Evolutionary conservation across 2,329 filamentous ascomycete genomes (phyloP), one percentile per base, ranked within the genome.

Genomic region (Aspergillus nomiae): DNA sequence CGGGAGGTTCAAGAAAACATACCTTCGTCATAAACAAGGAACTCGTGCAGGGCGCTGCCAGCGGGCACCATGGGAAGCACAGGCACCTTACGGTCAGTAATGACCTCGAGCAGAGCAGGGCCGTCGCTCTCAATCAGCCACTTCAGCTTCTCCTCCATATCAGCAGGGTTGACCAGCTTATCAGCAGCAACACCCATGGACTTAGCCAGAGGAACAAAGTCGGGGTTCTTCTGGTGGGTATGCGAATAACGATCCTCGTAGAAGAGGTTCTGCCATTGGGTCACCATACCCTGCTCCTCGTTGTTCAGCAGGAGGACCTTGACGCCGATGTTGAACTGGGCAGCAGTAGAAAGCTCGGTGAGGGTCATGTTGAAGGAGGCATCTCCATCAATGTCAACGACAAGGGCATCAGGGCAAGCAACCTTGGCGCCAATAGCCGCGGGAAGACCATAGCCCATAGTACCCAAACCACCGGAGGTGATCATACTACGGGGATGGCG

Each of bases 311-410:
- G 85, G 71, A 98, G 92, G 64, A 98, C 86, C 86, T 98, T 98
- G 79, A 96, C 90, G 68, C 92, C 94, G 77, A 98, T 97, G 82
- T 95, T 92, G 84, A 98, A 98, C 81, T 99, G 94, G 10, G 91
- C 88, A 48, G 94, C 94, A 1, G 94, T 97, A 53, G 91, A 92
- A 59, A 99, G 88, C 82, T 99, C 95, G 1, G 94, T 97, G 63
- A 97, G 85, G 7, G 95, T 98, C 95, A 99, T 98, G 85, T 92
- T 92, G 84, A 99, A 98, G 4, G 94, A 97, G n/a, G 94, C 95
- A 77, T 98, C 95, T 66, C 95, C 95, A 76, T 99, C 95, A 73
- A 98, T 96, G 78, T 98, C 94, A 63, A 98, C 88, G 64, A 98
- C 94, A 57, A 96, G 87, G 65, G 91, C 89, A 58, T 97, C 91